A percentile compares a stretch with the other conserved stretches of the same genome.
phyloP scores from a whole-genome alignment of 352 stramenopile genomes.

The Pythium oligandrum region DNA sequence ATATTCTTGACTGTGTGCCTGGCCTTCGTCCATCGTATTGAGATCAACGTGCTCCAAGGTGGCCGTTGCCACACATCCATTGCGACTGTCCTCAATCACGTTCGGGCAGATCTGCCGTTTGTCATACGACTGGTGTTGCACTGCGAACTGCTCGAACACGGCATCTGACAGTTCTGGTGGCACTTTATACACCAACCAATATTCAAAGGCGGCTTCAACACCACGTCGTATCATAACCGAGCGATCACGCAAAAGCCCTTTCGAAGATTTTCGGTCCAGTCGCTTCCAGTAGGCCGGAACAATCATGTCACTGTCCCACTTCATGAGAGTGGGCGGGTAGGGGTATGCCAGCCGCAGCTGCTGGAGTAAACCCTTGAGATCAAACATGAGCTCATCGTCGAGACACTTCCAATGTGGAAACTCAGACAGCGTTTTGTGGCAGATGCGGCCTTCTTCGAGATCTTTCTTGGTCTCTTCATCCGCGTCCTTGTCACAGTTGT shows the following conservation, averaged over 20 bases:
- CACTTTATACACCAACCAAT: constrained; percentile 9
- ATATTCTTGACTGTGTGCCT: constrained; percentile 5
- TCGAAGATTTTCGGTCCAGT: constrained; percentile 2
- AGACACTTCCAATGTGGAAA: constrained; percentile 9
- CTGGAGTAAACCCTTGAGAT: constrained; percentile 7
- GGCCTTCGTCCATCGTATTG: constrained; percentile 4
- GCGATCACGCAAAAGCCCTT: constrained; percentile 7
- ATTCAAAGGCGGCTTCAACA: neutral
- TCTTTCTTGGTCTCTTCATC: constrained; percentile 5
- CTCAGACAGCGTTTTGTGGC: constrained; percentile 3
- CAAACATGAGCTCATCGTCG: neutral
- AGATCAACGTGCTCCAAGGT: constrained; percentile 4
- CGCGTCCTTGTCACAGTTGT: constrained; percentile 6
- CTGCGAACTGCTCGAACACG: constrained; percentile 9
- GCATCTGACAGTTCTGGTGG: constrained; percentile 9
- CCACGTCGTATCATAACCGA: constrained; percentile 3
- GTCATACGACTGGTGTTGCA: constrained; percentile 1
- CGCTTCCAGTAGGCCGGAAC: constrained; percentile 10
- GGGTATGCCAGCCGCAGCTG: constrained; percentile 6
- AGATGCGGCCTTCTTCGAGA: constrained; percentile 3
- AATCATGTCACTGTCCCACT: constrained; percentile 10
- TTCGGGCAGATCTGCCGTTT: constrained; percentile 3
- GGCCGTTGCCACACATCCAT: constrained; percentile 4
- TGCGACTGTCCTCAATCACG: constrained; percentile 6
- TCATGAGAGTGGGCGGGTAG: neutral